These are phyloP conservation scores for Jatropha podagrica DNA, from an alignment of 441 rosid species.

Conservation along the genomic window DNA sequence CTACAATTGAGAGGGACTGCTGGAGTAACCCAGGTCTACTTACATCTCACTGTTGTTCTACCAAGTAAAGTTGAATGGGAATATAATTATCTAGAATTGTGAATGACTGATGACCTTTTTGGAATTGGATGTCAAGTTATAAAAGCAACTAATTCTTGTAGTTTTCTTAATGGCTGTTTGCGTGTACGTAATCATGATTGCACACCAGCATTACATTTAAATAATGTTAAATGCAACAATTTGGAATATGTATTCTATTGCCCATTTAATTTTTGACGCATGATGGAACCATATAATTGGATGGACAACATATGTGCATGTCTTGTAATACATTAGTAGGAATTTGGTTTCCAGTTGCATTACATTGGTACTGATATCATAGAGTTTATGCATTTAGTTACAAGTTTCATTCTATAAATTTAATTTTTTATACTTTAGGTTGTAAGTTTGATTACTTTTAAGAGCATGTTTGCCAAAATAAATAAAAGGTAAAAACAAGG, in stretches of 20 bases:
- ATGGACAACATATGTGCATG: neutral
- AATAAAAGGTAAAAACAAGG: neutral
- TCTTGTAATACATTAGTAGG: too few relatives aligned
- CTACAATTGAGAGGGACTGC: constrained; percentile 4
- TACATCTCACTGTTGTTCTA: constrained; percentile 9
- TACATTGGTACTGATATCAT: neutral
- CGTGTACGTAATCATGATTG: neutral
- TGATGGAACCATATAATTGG: neutral
- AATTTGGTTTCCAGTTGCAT: neutral
- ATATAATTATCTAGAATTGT: neutral
- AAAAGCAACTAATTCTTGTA: neutral
- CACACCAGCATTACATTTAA: neutral
- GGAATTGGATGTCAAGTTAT: neutral
- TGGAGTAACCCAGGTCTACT: constrained; percentile 2
- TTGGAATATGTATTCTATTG: constrained; percentile 1
- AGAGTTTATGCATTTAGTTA: neutral
- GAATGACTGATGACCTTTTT: neutral
- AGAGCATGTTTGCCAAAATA: neutral
- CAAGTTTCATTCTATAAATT: too few relatives aligned
- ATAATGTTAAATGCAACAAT: neutral
- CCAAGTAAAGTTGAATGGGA: neutral
- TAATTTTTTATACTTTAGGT: too few relatives aligned
- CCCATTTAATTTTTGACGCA: neutral
- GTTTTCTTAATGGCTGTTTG: neutral
- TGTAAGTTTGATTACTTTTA: neutral